A percentile compares a stretch with the other conserved stretches of the same genome.
phyloP scores from a whole-genome alignment of 176 grass and related monocot genomes.

The Saccharum officinarum region DNA sequence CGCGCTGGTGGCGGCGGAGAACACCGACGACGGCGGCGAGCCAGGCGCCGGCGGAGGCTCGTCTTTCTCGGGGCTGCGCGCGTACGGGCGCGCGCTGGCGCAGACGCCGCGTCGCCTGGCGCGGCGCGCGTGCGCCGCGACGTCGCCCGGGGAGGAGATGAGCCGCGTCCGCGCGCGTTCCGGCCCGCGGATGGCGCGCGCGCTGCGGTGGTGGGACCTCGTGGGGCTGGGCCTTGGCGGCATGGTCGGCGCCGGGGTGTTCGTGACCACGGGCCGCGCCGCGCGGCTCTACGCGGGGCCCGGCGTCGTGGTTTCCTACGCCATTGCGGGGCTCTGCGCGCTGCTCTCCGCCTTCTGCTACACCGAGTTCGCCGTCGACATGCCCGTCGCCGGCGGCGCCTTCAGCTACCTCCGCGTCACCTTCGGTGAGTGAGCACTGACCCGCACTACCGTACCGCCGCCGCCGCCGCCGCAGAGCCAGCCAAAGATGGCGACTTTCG shows the following conservation, averaged over 20 bases:
- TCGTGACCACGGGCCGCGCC: slow-evolving; percentile 58
- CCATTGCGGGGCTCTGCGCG: slow-evolving; percentile 93
- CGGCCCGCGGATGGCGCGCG: slow-evolving; percentile 45
- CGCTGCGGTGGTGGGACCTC: slow-evolving; percentile 69
- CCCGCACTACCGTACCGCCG: background rate
- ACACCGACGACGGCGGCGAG: background rate
- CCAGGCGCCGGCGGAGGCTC: slow-evolving; percentile 36
- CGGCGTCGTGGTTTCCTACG: slow-evolving; percentile 61
- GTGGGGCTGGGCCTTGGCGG: slow-evolving; percentile 61
- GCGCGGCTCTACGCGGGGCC: slow-evolving; percentile 35
- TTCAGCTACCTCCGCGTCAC: slow-evolving; percentile 83
- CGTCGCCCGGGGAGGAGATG: slow-evolving; percentile 61
- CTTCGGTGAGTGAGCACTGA: slow-evolving; percentile 63
- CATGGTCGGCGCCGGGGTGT: slow-evolving; percentile 65
- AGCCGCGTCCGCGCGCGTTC: slow-evolving; percentile 56
- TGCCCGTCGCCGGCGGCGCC: slow-evolving; percentile 82
- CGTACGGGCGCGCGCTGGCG: slow-evolving; percentile 49
- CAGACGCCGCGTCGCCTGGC: slow-evolving; percentile 42
- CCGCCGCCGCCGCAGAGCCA: slow-evolving; percentile 14
- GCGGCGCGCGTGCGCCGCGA: slow-evolving; percentile 45
- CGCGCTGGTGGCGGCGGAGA: background rate
- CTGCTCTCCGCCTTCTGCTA: slow-evolving; percentile 98
- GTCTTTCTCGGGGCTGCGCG: slow-evolving; percentile 46
- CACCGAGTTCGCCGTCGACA: slow-evolving; percentile 97
- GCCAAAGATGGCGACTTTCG: background rate